phyloP scores from a whole-genome alignment of 2,329 filamentous ascomycete species.

The Ceratocystis destructans region DNA sequence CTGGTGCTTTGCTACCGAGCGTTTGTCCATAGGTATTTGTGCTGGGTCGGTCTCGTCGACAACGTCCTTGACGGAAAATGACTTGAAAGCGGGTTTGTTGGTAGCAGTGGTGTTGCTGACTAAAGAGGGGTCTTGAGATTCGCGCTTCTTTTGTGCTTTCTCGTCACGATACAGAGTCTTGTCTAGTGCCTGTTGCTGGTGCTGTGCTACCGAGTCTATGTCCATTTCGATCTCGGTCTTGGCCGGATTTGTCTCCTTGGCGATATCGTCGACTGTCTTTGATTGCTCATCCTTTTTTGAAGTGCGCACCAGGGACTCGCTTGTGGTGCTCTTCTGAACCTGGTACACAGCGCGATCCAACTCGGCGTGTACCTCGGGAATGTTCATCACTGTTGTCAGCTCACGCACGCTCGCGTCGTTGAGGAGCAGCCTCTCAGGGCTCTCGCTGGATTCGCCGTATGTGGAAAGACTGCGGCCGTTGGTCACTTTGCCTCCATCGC shows the following conservation, averaged over 20 bases:
- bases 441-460: not conserved
- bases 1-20: not conserved
- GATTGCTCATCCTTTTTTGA: not conserved
- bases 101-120: no score
- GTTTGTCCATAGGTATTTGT: not conserved
- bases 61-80: not conserved
- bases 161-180: not conserved
- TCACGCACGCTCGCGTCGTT: slow-evolving; percentile 19
- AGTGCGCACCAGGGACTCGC: slow-evolving; percentile 25
- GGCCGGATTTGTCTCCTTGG: not conserved
- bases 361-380: slow-evolving; percentile 58
- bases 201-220: not conserved
- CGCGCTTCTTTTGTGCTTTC: not conserved
- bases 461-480: slow-evolving; percentile 20
- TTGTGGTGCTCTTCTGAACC: slow-evolving; percentile 41
- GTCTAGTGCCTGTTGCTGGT: not conserved
- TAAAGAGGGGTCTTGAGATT: not conserved
- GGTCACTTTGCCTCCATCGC: slow-evolving; percentile 19
- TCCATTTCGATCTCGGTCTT: not conserved
- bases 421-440: slow-evolving; percentile 21
- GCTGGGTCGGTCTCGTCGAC: not conserved
- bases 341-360: slow-evolving; percentile 65
- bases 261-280: not conserved
- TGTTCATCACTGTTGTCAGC: slow-evolving; percentile 41
- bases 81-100: not conserved